These are phyloP conservation scores for Candida maesae DNA, from an alignment of 805 yeast genomes.

Conservation along the genomic window DNA sequence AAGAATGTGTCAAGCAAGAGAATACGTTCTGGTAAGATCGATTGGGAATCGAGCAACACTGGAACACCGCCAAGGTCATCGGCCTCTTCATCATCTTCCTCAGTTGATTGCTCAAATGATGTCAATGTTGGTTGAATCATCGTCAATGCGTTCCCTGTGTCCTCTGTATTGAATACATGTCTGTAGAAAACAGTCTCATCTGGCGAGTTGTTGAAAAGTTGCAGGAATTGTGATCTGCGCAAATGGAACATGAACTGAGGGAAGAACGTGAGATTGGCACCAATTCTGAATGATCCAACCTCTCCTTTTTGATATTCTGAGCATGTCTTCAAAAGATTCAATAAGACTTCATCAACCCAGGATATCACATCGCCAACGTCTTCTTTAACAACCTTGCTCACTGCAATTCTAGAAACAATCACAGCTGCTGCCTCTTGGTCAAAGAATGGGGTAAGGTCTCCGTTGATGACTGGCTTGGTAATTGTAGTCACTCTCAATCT, in stretches of 20 bases:
- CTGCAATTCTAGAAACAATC: conserved; percentile 85
- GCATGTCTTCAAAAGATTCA: conserved; percentile 85
- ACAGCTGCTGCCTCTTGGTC: conserved; percentile 99
- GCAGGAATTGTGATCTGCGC: conserved; percentile 93
- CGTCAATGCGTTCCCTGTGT: conserved; percentile 84
- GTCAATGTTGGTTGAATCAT: conserved; percentile 98
- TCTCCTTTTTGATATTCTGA: conserved; percentile 92
- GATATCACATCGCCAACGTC: conserved; percentile 90
- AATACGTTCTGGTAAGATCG: conserved; percentile 84
- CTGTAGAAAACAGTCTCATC: conserved; percentile 98
- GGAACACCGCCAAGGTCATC: conserved; percentile 36
- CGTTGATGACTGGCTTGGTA: conserved; percentile 40
- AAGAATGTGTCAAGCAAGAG: conserved; percentile 91
- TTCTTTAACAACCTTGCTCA: conserved; percentile 74
- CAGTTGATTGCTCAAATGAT: conserved; percentile 76
- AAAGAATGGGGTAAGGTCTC: conserved; percentile 44
- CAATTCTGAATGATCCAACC: conserved; percentile 73
- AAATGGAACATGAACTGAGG: conserved; percentile 96
- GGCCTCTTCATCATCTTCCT: conserved; percentile 46
- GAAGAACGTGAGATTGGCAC: conserved; percentile 78
- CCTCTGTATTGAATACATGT: conserved; percentile 87
- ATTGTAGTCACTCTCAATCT: conserved; percentile 61
- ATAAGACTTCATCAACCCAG: conserved; percentile 92
- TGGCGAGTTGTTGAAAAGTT: conserved; percentile 96
- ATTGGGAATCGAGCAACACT: conserved; percentile 88